Percentiles rank a stretch among this genome's conserved stretches.
phyloP scores from a whole-genome alignment of 805 yeast genomes.

The Wickerhamomyces sydowiorum region DNA sequence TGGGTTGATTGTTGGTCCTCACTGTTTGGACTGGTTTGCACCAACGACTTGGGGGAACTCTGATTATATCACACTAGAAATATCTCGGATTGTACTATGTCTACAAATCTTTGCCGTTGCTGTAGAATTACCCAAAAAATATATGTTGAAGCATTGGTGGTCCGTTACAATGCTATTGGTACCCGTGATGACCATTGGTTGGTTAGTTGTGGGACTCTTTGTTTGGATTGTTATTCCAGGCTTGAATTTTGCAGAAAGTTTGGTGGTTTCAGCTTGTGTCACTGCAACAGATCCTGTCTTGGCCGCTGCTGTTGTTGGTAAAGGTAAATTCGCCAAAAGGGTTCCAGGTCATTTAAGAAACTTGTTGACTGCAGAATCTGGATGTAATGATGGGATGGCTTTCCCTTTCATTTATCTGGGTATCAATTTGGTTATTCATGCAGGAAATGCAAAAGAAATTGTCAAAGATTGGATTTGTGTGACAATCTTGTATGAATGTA shows the following conservation, averaged over 20 bases:
- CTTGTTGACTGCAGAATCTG: conserved; percentile 77
- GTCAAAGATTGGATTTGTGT: conserved; percentile 75
- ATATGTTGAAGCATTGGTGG: conserved; percentile 79
- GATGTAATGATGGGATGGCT: conserved; percentile 95
- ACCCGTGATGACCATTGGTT: conserved; percentile 88
- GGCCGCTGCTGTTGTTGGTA: conserved; percentile 94
- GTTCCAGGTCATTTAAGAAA: conserved; percentile 92
- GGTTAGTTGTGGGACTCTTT: conserved; percentile 78
- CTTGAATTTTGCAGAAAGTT: conserved; percentile 62
- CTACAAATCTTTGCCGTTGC: conserved; percentile 93
- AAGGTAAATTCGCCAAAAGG: conserved; percentile 83
- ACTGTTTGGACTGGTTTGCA: conserved; percentile 74
- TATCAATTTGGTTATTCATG: conserved; percentile 59
- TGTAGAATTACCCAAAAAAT: conserved; percentile 85
- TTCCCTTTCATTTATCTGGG: conserved; percentile 82
- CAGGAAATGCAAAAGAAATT: conserved; percentile 60
- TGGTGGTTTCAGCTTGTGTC: conserved; percentile 78
- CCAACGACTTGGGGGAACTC: conserved; percentile 84
- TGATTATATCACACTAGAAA: conserved; percentile 76
- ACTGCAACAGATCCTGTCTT: conserved; percentile 95
- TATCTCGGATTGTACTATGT: conserved; percentile 76
- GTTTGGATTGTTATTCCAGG: conserved; percentile 75
- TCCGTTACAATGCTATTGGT: conserved; percentile 69
- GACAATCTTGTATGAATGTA: conserved; percentile 76
- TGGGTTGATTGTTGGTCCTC: conserved; percentile 87